These are phyloP conservation scores for Medicago ruthenica DNA, from an alignment of 306 rosid species.

Conservation along the genomic window DNA sequence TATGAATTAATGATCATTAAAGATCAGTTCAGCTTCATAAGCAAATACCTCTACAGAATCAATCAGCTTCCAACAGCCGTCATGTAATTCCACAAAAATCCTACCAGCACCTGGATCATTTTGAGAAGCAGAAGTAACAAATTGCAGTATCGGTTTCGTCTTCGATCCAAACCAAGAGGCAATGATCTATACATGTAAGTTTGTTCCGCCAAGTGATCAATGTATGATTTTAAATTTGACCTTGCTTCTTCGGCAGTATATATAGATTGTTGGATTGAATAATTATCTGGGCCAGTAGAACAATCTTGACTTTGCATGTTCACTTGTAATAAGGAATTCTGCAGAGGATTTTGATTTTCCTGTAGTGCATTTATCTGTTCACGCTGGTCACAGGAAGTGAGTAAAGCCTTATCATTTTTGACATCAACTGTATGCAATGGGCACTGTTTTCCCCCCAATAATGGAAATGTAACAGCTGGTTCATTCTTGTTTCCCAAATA, in stretches of 20 bases:
- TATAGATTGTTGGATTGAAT: constrained; percentile 54
- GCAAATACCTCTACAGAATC: constrained; percentile 76
- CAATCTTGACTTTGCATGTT: constrained; percentile 55
- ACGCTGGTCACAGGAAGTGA: constrained; percentile 41
- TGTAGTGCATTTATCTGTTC: constrained; percentile 45
- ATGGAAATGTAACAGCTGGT: constrained; percentile 41
- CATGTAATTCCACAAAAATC: constrained; percentile 75
- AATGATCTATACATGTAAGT: constrained; percentile 65
- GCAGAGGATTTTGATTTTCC: constrained; percentile 44
- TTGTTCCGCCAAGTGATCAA: constrained; percentile 75
- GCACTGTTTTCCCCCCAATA: constrained; percentile 49
- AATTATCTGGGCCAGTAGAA: constrained; percentile 53
- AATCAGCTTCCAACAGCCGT: constrained; percentile 74
- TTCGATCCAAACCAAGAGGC: constrained; percentile 87
- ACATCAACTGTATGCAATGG: constrained; percentile 44
- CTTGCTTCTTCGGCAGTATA: constrained; percentile 59
- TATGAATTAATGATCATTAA: constrained; percentile 15
- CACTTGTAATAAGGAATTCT: constrained; percentile 51
- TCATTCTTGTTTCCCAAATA: constrained; percentile 51
- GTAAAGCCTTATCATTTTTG: constrained; percentile 44
- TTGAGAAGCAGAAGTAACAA: constrained; percentile 63
- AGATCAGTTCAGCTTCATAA: constrained; percentile 31
- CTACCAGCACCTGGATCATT: constrained; percentile 87
- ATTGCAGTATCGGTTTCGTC: constrained; percentile 78
- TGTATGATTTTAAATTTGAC: constrained; percentile 63